Percentiles rank a stretch among this genome's conserved stretches.
Conservation (phyloP, 208 protist species). For the Acanthamoeba sp. region DNA sequence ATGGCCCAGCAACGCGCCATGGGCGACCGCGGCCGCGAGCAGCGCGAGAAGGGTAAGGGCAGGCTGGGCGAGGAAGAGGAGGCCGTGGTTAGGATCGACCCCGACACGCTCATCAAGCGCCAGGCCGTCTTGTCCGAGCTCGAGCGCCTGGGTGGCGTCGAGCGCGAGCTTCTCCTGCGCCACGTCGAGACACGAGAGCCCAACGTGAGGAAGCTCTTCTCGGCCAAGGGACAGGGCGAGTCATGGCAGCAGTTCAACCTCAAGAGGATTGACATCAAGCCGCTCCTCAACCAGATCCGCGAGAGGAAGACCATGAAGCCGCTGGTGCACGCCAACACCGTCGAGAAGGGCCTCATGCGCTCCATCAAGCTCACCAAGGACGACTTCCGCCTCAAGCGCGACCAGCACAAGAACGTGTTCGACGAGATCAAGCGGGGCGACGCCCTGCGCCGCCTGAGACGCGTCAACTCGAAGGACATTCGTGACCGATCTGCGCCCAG, state of each 20-base stretch:
- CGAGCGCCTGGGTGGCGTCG: constrained; percentile 13
- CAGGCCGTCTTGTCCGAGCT: constrained; percentile 9
- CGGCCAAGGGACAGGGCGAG: neutral
- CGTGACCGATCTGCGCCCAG: neutral
- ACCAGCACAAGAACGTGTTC: neutral
- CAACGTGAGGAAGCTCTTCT: constrained; percentile 18
- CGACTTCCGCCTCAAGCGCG: constrained; percentile 45
- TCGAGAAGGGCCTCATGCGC: constrained; percentile 48
- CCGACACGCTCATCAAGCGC: neutral
- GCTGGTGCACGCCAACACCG: neutral
- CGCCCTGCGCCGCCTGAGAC: neutral
- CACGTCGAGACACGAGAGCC: neutral
- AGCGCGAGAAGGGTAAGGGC: constrained; percentile 22
- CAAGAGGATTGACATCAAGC: neutral
- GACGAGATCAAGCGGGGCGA: neutral
- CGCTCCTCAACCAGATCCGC: constrained; percentile 16
- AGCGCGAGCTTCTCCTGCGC: neutral
- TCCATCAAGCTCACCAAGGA: constrained; percentile 6
- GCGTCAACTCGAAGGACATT: neutral
- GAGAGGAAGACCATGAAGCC: constrained; percentile 7
- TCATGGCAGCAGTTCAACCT: constrained; percentile 11
- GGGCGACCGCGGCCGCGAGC: constrained; percentile 9
- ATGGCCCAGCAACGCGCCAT: constrained; percentile 29
- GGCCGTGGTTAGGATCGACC: neutral
- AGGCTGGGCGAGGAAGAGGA: neutral